Evolutionary conservation across 139 green algal genomes (phyloP).

Genomic region (Haematococcus lacustris): DNA sequence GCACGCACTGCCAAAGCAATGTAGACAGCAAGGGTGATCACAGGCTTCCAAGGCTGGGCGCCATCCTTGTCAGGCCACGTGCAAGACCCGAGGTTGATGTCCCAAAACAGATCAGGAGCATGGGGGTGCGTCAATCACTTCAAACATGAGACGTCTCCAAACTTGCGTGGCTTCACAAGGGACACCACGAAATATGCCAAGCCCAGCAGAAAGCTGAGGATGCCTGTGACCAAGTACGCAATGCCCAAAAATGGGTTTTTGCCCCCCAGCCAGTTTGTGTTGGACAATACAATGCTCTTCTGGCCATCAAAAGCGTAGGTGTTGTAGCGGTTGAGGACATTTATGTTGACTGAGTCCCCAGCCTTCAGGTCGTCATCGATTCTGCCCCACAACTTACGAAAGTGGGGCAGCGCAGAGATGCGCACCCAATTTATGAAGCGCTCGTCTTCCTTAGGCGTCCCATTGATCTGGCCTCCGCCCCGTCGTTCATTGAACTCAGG

Average conservation of each 20-base stretch:
- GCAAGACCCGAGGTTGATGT: too few species aligned
- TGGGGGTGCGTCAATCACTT: too few species aligned
- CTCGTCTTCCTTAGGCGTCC: conserved; percentile 42
- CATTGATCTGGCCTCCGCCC: not conserved
- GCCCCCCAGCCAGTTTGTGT: conserved; percentile 72
- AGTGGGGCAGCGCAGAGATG: conserved; percentile 53
- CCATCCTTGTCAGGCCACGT: too few species aligned
- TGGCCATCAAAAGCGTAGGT: conserved; percentile 67
- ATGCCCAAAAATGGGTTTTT: conserved; percentile 71
- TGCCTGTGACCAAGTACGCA: conserved; percentile 58
- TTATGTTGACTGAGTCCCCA: conserved; percentile 13
- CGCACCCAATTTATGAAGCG: conserved; percentile 97
- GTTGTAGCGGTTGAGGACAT: conserved; percentile 63
- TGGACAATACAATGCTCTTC: conserved; percentile 69
- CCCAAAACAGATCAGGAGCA: too few species aligned
- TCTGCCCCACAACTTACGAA: conserved; percentile 56
- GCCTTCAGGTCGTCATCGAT: conserved; percentile 27
- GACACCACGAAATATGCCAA: conserved; percentile 35
- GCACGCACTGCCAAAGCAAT: too few species aligned
- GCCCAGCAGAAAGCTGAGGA: conserved; percentile 37
- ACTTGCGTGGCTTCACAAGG: conserved; percentile 27
- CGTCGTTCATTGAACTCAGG: not conserved
- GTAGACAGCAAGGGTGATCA: too few species aligned
- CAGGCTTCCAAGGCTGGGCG: too few species aligned
- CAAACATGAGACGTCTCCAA: conserved; percentile 34